Conservation (phyloP, 2,329 filamentous ascomycete species). For the Rutstroemia sp. region DNA sequence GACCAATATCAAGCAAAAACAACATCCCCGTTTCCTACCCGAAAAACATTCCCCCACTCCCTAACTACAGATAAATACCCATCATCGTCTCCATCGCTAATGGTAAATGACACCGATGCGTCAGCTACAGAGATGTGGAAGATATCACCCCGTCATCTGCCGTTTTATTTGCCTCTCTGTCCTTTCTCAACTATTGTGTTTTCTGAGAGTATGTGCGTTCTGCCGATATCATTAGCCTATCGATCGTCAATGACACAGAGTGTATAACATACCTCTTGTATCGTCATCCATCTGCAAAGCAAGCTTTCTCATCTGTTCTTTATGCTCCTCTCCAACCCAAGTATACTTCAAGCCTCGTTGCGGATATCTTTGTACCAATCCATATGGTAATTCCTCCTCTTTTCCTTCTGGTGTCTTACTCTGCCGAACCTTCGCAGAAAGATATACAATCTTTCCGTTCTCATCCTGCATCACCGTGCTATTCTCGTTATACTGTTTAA, state of each 20-base stretch:
- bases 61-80: too few species aligned
- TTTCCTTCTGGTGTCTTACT: slow-evolving; percentile 3
- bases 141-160: background rate
- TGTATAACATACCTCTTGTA: background rate
- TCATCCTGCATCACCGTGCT: background rate
- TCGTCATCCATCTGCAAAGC: background rate
- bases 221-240: background rate
- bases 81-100: too few species aligned
- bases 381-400: slow-evolving; percentile 8
- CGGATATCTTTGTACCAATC: slow-evolving; percentile 10
- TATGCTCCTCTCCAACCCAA: slow-evolving; percentile 10
- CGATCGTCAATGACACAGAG: background rate
- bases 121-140: too few species aligned
- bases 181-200: background rate
- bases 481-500: slow-evolving; percentile 2
- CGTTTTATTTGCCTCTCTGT: background rate
- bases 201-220: background rate
- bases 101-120: too few species aligned
- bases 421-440: slow-evolving; percentile 7
- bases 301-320: slow-evolving; percentile 3
- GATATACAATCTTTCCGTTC: slow-evolving; percentile 7
- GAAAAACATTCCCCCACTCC: too few species aligned
- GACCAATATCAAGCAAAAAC: too few species aligned
- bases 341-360: slow-evolving; percentile 7
- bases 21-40: too few species aligned